phyloP scores from a whole-genome alignment of 192 early-diverging fungal species.

The Backusella circina region DNA sequence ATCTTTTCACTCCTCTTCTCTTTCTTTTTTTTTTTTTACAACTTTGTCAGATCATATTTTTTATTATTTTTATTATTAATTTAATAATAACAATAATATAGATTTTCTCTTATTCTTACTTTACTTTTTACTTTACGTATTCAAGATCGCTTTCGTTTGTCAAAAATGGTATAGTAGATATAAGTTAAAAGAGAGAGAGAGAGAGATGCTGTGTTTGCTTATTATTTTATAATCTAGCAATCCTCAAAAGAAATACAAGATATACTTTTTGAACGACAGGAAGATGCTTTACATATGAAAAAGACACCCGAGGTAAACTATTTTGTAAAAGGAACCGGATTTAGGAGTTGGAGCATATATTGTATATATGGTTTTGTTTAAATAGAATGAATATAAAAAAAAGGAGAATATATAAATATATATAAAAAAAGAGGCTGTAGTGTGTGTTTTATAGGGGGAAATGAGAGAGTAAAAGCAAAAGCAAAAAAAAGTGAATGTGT shows the following conservation, averaged over 20 bases:
- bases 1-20: not conserved
- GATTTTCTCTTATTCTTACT: not conserved
- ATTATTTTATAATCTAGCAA: not conserved
- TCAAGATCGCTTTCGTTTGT: not conserved
- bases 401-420: not conserved
- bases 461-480: not conserved
- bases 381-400: not conserved
- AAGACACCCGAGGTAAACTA: not conserved
- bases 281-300: not conserved
- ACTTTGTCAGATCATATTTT: not conserved
- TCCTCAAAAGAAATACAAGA: slow-evolving; percentile 1
- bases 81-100: not conserved
- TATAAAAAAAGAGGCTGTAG: not conserved
- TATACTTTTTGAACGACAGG: not conserved
- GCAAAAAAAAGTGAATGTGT: not conserved
- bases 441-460: not conserved
- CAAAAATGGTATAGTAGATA: not conserved
- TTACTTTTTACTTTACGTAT: not conserved
- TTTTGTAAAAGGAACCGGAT: slow-evolving; percentile 2
- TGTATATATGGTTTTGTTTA: not conserved
- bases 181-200: not conserved
- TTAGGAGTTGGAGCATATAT: slow-evolving; percentile 3
- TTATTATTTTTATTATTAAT: not conserved
- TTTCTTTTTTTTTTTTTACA: not conserved
- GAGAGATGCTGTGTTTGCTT: not conserved